These are phyloP conservation scores for Datura wrightii DNA, from an alignment of 257 asterid genomes.

Conservation along the genomic window DNA sequence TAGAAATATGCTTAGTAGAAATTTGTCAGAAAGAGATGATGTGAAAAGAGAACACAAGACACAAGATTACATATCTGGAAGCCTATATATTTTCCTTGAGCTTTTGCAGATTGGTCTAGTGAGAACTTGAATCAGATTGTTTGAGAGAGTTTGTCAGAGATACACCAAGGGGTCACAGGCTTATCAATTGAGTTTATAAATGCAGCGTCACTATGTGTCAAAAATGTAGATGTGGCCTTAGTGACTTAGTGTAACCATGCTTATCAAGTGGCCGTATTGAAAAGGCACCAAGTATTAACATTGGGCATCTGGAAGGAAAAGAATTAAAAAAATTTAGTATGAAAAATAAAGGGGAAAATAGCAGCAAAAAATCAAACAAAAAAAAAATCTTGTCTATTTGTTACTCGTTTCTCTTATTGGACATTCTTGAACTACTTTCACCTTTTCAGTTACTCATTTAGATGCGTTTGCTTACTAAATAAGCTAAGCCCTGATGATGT, in stretches of 20 bases:
- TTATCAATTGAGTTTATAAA: not conserved
- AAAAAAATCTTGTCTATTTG: not conserved
- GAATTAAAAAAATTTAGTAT: not conserved
- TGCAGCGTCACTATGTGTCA: not conserved
- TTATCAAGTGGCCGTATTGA: not conserved
- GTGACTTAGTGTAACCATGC: slow-evolving; percentile 8
- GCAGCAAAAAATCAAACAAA: not conserved
- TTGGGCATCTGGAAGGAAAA: not conserved
- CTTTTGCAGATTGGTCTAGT: not conserved
- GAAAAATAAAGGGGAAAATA: slow-evolving; percentile 1
- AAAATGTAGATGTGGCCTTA: slow-evolving; percentile 12
- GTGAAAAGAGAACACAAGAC: not conserved
- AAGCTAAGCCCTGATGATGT: not conserved
- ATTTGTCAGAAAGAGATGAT: not conserved
- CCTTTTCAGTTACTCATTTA: not conserved
- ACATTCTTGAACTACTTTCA: slow-evolving; percentile 14
- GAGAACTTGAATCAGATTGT: not conserved
- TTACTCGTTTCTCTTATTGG: not conserved
- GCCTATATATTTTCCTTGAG: slow-evolving; percentile 19
- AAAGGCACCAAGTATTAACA: not conserved
- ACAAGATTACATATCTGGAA: not conserved
- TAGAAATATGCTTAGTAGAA: not conserved
- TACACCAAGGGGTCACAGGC: slow-evolving; percentile 1
- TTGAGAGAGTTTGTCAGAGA: not conserved
- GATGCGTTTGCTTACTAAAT: not conserved